Evolutionary conservation across 176 grass and related monocot genomes (phyloP).

Genomic region (Alloteropsis semialata): DNA sequence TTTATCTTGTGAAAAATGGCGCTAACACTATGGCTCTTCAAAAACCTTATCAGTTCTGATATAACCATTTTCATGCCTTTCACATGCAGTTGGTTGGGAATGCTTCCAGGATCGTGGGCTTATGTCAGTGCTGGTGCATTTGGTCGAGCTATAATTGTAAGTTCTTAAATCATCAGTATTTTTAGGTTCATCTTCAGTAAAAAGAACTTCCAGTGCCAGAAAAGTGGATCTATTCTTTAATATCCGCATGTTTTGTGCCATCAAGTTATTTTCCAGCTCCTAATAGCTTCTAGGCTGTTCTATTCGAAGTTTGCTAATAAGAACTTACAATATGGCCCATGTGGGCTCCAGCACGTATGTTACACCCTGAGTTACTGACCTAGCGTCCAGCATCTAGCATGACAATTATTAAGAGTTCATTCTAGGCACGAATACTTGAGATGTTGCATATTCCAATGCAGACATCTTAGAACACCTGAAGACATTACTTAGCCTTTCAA

Average conservation of each 20-base stretch:
- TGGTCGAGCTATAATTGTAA: constrained; percentile 95
- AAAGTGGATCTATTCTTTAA: neutral
- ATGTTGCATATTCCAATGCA: neutral
- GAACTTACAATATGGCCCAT: neutral
- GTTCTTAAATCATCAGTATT: constrained; percentile 21
- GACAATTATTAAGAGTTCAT: neutral
- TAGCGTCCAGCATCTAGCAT: neutral
- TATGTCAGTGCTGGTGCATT: constrained; percentile 99
- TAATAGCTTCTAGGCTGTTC: neutral
- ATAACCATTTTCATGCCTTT: constrained; percentile 16
- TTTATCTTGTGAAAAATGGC: neutral
- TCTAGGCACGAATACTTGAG: neutral
- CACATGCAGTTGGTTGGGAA: constrained; percentile 87
- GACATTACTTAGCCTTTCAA: neutral
- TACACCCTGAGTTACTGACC: neutral
- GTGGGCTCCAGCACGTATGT: neutral
- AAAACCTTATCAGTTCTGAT: constrained; percentile 23
- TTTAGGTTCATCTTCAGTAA: neutral
- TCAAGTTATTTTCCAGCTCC: neutral
- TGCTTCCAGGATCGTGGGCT: constrained; percentile 99
- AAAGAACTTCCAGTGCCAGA: neutral
- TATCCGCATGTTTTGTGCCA: neutral
- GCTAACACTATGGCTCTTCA: neutral
- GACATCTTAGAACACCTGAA: neutral
- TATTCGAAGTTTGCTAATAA: constrained; percentile 3